Evolutionary conservation across 495 filamentous ascomycete genomes (phyloP).

Genomic region (Xylaria grammica): DNA sequence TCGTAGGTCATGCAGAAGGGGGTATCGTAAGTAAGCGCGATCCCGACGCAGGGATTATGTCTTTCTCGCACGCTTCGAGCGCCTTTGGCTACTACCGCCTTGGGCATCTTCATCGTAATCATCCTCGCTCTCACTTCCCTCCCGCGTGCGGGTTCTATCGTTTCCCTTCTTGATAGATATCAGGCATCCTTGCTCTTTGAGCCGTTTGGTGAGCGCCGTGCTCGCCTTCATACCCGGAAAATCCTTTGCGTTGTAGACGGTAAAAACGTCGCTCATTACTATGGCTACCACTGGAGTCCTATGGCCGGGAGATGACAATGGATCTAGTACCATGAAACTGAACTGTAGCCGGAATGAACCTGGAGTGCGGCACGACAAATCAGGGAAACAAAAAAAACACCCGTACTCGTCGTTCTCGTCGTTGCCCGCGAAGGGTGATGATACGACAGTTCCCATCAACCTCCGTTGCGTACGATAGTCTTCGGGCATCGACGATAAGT

Average conservation of each 20-base stretch:
- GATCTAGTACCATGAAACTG: conserved; percentile 80
- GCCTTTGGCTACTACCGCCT: conserved; percentile 24
- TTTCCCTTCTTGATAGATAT: conserved; percentile 87
- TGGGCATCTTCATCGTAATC: conserved; percentile 41
- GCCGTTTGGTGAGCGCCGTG: conserved; percentile 67
- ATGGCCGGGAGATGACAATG: conserved; percentile 54
- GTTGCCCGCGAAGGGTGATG: conserved; percentile 72
- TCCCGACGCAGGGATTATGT: conserved; percentile 16
- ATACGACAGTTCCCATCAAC: conserved; percentile 79
- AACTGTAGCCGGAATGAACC: conserved; percentile 85
- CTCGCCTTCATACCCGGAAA: conserved; percentile 90
- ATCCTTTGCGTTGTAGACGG: conserved; percentile 94
- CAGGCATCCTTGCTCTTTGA: conserved; percentile 76
- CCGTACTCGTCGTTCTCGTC: conserved; percentile 71
- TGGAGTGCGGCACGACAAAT: conserved; percentile 88
- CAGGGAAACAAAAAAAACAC: conserved; percentile 94
- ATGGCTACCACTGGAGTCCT: conserved; percentile 67
- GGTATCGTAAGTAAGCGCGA: background rate
- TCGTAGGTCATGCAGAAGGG: background rate
- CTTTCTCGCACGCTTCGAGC: conserved; percentile 32
- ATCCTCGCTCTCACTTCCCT: conserved; percentile 55
- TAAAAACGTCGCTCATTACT: conserved; percentile 78
- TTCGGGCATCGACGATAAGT: conserved; percentile 64
- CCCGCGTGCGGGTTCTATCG: conserved; percentile 56
- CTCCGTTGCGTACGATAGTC: conserved; percentile 67